Conservation (phyloP, 805 yeast genomes). For the Debaryomyces maramus region DNA sequence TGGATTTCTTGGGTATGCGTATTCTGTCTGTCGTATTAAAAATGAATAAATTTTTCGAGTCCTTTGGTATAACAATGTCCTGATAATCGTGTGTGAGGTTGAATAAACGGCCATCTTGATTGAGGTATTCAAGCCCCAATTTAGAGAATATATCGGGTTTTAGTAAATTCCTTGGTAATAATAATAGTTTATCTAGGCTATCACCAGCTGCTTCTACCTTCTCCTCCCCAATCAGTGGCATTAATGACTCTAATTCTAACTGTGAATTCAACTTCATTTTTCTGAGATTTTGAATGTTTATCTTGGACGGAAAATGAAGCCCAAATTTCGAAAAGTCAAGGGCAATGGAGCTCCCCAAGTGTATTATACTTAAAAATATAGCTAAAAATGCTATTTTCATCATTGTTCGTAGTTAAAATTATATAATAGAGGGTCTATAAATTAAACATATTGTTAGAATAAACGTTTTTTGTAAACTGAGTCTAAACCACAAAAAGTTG, state of each 20-base stretch:
- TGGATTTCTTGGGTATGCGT: constrained; percentile 8
- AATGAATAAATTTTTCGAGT: constrained; percentile 35
- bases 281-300: constrained; percentile 11
- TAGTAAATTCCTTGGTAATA: constrained; percentile 27
- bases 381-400: neutral
- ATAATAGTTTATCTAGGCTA: constrained; percentile 17
- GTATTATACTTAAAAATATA: constrained; percentile 2
- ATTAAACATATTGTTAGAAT: constrained; percentile 5
- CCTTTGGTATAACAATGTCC: constrained; percentile 29
- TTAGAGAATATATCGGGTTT: constrained; percentile 17
- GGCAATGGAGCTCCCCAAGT: constrained; percentile 1
- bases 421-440: constrained; percentile 2
- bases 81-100: constrained; percentile 9
- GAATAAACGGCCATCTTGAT: constrained; percentile 6
- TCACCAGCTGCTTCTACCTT: neutral
- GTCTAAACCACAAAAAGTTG: constrained; percentile 7
- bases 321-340: constrained; percentile 1
- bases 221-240: constrained; percentile 2
- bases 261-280: constrained; percentile 10
- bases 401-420: constrained; percentile 6
- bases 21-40: constrained; percentile 32
- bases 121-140: constrained; percentile 23
- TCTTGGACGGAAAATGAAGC: neutral
- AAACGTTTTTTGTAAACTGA: constrained; percentile 4
- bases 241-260: constrained; percentile 12